phyloP scores from a whole-genome alignment of 2,329 filamentous ascomycete genomes.

The Cladophialophora carrionii region DNA sequence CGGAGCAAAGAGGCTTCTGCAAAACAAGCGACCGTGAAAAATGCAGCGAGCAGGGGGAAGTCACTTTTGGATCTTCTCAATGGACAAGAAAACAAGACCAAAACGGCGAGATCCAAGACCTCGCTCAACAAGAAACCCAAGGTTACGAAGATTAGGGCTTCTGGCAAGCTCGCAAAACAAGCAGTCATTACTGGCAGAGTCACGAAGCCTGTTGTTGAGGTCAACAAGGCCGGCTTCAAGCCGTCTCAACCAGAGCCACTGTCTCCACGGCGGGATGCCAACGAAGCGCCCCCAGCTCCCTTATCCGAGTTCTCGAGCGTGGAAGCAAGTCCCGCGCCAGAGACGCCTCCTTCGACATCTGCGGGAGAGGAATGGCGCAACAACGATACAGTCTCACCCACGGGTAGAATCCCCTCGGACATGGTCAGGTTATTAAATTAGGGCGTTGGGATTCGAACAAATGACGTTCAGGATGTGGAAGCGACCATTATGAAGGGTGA shows the following conservation, averaged over 20 bases:
- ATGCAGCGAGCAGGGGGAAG: constrained; percentile 35
- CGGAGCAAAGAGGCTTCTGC: constrained; percentile 36
- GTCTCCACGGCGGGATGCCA: constrained; percentile 33
- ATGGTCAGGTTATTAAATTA: constrained; percentile 36
- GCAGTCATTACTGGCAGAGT: constrained; percentile 28
- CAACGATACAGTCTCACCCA: constrained; percentile 34
- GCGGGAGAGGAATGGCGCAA: constrained; percentile 28
- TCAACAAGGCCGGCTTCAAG: constrained; percentile 22
- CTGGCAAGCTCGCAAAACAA: constrained; percentile 23
- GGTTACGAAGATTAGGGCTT: constrained; percentile 24
- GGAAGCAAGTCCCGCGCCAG: constrained; percentile 32
- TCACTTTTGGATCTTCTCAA: constrained; percentile 36
- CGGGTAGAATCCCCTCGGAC: constrained; percentile 33
- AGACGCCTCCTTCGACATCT: constrained; percentile 30
- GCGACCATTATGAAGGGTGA: neutral
- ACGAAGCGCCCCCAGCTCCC: constrained; percentile 18
- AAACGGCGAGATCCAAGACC: constrained; percentile 29
- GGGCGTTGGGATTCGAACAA: constrained; percentile 2
- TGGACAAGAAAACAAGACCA: constrained; percentile 33
- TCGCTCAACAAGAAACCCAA: constrained; percentile 31
- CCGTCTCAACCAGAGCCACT: constrained; percentile 28
- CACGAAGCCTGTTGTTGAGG: constrained; percentile 29
- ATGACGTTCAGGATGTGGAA: neutral
- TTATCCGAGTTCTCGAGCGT: constrained; percentile 30
- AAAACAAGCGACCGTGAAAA: constrained; percentile 26